These are phyloP conservation scores for Zygosaccharomyces rouxii DNA, from an alignment of 805 yeast genomes.

Conservation along the genomic window DNA sequence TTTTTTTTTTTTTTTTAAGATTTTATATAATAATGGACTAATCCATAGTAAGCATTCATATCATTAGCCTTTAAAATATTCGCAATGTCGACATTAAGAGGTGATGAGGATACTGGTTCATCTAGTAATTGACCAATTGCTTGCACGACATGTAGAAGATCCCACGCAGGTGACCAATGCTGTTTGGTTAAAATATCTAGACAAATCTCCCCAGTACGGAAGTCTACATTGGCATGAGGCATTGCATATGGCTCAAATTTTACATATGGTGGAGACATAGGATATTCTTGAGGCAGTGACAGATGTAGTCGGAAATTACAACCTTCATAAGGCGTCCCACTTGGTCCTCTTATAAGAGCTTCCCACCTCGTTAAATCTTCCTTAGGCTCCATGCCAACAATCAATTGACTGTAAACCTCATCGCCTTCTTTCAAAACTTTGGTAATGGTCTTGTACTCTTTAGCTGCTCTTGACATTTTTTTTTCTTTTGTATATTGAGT, in stretches of 20 bases:
- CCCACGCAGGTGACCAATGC: conserved; percentile 76
- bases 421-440: conserved; percentile 5
- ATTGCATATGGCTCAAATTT: conserved; percentile 39
- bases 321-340: conserved; percentile 47
- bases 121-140: conserved; percentile 56
- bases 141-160: conserved; percentile 47
- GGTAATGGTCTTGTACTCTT: conserved; percentile 19
- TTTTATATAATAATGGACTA: conserved; percentile 39
- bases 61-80: conserved; percentile 51
- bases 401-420: conserved; percentile 13
- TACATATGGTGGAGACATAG: conserved; percentile 54
- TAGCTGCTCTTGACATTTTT: conserved; percentile 18
- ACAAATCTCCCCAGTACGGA: conserved; percentile 63
- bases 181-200: conserved; percentile 52
- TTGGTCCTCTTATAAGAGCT: conserved; percentile 49
- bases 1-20: not conserved
- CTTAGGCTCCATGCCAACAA: conserved; percentile 44
- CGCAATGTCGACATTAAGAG: conserved; percentile 66
- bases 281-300: conserved; percentile 46
- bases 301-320: conserved; percentile 51
- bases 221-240: conserved; percentile 48
- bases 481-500: not conserved
- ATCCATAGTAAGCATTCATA: conserved; percentile 39
- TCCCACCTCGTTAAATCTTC: conserved; percentile 49
- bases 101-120: conserved; percentile 69